phyloP scores from a whole-genome alignment of 805 yeast species.

The Lipomyces mesembrius region DNA sequence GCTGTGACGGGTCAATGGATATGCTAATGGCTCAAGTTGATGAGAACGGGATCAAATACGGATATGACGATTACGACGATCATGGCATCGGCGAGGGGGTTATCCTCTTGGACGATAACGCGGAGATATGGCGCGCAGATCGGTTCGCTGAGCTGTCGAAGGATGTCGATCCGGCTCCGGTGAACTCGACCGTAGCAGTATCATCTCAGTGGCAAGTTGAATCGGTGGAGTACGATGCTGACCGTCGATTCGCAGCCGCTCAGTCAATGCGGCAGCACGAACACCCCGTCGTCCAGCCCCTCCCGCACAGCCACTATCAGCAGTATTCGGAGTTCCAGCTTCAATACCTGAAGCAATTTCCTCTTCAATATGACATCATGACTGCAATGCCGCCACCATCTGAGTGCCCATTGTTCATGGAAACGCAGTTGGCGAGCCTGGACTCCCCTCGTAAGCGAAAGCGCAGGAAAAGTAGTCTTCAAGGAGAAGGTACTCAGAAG shows the following conservation, averaged over 20 bases:
- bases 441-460: not conserved
- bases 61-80: slow-evolving; percentile 24
- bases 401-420: not conserved
- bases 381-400: not conserved
- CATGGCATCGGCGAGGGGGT: slow-evolving; percentile 22
- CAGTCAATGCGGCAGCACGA: not conserved
- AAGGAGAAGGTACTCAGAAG: not conserved
- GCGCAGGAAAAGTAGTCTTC: slow-evolving; percentile 1
- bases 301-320: not conserved
- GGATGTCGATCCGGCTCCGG: not conserved
- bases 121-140: slow-evolving; percentile 11
- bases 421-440: not conserved
- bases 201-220: not conserved
- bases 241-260: not conserved
- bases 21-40: not conserved
- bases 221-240: not conserved
- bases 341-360: not conserved
- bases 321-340: not conserved
- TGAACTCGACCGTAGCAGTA: not conserved
- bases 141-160: not conserved
- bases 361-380: not conserved
- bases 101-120: slow-evolving; percentile 24
- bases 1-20: not conserved
- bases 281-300: not conserved
- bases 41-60: slow-evolving; percentile 12